Base-by-base conservation (phyloP, 2,329 filamentous ascomycete genomes). In the Aspergillus ochraceus region DNA sequence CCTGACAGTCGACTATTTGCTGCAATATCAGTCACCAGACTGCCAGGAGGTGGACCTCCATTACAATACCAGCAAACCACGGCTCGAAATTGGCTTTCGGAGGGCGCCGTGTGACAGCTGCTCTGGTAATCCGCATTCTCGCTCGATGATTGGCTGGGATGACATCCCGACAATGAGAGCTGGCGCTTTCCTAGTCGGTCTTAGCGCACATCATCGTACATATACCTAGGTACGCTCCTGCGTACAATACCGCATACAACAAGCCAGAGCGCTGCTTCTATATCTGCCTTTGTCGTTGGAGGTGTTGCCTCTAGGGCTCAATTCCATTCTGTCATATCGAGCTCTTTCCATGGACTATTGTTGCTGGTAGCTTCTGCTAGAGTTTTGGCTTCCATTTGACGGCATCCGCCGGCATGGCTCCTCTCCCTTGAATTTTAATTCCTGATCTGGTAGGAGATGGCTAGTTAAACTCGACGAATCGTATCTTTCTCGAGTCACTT, bases 21-120 rank as follows among this genome's bases (percentile, higher is more conserved):
- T 42, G 36, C 17, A 42, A 42, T 19, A 19, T 42, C 36, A 42
- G 36, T 17, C 36, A 42, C 36, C 36, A 29, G 26, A 4, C 26
- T 8, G 26, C 26, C 26, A 9, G 26, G 26, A 29, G 49, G 32
- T 30, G 17, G 19, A 10, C 19, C 29, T 36, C 11, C n/a, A 14
- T 57, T 57, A 58, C 60, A 62, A 57, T 56, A 60, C 57, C n/a
- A 30, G 57, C 32, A 52, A 22, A 36, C 49, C 50, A 32, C 11
- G 17, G 36, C 50, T 51, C 42, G 60, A 51, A 60, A 60, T 57
- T 57, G 58, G 52, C 47, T 62, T 60, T 59, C 58, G 54, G 54
- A 45, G 60, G 59, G 57, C 54, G 53, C 60, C 60, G 60, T 59
- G 57, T 57, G 60, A 54, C 49, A 53, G 51, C 53, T 49, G 26